Evolutionary conservation across 208 protist species (phyloP).

Genomic region (Phytomonas francai): DNA sequence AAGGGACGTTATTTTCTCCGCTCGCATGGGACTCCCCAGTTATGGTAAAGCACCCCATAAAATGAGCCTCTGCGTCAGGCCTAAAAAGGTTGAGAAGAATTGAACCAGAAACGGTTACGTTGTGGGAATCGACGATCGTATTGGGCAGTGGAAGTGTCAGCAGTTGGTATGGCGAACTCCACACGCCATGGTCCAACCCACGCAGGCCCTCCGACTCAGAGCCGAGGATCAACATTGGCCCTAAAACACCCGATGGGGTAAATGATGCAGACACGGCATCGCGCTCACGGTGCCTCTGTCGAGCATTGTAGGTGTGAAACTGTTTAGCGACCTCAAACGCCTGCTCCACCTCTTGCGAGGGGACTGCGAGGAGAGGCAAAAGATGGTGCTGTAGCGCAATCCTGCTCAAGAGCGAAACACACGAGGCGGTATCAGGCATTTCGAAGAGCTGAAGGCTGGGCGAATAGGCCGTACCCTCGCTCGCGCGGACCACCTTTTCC

Average conservation of each 20-base stretch:
- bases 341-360: constrained; percentile 54
- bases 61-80: constrained; percentile 36
- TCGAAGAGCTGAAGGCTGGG: constrained; percentile 49
- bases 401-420: constrained; percentile 38
- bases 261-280: not conserved
- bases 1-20: not conserved
- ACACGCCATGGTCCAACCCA: constrained; percentile 30
- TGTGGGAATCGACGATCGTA: constrained; percentile 59
- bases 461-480: constrained; percentile 57
- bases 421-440: constrained; percentile 12
- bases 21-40: not conserved
- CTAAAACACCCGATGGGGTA: constrained; percentile 16
- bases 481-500: constrained; percentile 83
- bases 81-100: constrained; percentile 69
- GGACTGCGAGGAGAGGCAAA: constrained; percentile 64
- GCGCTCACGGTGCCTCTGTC: not conserved
- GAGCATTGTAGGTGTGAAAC: constrained; percentile 41
- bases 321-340: constrained; percentile 67
- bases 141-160: constrained; percentile 70
- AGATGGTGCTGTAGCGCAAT: constrained; percentile 58
- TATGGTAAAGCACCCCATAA: constrained; percentile 11
- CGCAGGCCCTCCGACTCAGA: constrained; percentile 66
- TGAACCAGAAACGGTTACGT: constrained; percentile 75
- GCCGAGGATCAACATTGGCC: constrained; percentile 70
- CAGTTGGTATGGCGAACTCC: constrained; percentile 46